These are phyloP conservation scores for Cyberlindnera amylophila DNA, from an alignment of 805 yeast genomes.

Conservation along the genomic window DNA sequence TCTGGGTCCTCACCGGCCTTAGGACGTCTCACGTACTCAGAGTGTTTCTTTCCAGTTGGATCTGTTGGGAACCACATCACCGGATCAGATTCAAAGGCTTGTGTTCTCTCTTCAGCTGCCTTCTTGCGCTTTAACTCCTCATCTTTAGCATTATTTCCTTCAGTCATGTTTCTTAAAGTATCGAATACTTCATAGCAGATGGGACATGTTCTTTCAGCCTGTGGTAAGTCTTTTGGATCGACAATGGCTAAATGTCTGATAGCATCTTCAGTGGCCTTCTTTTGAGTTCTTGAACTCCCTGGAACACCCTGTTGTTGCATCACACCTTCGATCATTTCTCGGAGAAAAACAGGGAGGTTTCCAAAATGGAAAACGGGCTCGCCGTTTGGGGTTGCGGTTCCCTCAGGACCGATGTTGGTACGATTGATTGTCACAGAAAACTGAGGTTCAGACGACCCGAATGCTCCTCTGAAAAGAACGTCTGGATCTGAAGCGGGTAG, in stretches of 20 bases:
- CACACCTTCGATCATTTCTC: constrained; percentile 16
- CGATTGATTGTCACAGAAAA: constrained; percentile 20
- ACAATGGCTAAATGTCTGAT: constrained; percentile 15
- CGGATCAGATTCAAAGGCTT: constrained; percentile 16
- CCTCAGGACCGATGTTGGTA: constrained; percentile 19
- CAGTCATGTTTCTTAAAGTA: not conserved
- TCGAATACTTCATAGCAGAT: constrained; percentile 24
- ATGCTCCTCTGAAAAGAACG: constrained; percentile 20
- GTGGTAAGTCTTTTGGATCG: constrained; percentile 9
- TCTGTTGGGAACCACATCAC: constrained; percentile 17
- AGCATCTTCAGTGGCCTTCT: constrained; percentile 23
- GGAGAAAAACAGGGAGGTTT: constrained; percentile 15
- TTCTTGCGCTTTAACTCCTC: constrained; percentile 9
- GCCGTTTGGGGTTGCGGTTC: constrained; percentile 8
- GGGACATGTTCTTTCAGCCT: constrained; percentile 16
- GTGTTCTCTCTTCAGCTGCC: constrained; percentile 6
- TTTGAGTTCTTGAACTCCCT: constrained; percentile 3
- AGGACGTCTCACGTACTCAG: constrained; percentile 7
- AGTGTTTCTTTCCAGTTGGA: constrained; percentile 12
- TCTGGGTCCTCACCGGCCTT: not conserved
- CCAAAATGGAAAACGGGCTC: constrained; percentile 18
- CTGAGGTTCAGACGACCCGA: constrained; percentile 15
- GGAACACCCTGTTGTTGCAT: constrained; percentile 2
- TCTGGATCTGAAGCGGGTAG: constrained; percentile 15
- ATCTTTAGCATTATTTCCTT: constrained; percentile 1